phyloP scores from a whole-genome alignment of 345 rosid species.

The Conringia planisiliqua region DNA sequence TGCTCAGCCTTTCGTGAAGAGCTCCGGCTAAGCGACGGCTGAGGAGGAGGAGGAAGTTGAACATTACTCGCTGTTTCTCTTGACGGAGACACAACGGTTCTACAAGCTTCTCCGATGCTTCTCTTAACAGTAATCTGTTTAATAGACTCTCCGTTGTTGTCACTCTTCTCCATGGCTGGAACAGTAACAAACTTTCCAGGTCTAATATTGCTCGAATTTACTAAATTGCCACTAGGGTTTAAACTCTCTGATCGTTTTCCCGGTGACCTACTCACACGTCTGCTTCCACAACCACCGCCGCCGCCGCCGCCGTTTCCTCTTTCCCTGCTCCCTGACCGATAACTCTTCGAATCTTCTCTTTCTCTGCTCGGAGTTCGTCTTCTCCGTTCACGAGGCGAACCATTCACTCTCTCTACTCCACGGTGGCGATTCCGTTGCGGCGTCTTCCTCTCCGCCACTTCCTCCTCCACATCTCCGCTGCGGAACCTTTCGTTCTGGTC shows the following conservation, averaged over 20 bases:
- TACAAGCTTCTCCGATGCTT: conserved; percentile 41
- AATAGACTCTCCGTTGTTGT: conserved; percentile 35
- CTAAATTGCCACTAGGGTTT: conserved; percentile 22
- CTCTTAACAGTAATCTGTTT: conserved; percentile 68
- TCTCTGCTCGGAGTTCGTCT: conserved; percentile 93
- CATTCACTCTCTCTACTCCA: conserved; percentile 30
- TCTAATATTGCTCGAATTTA: conserved; percentile 9
- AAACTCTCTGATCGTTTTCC: conserved; percentile 56
- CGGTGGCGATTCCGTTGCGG: conserved; percentile 46
- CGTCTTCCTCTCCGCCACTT: conserved; percentile 34
- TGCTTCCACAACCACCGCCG: conserved; percentile 31
- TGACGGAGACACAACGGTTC: conserved; percentile 54
- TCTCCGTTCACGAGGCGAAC: conserved; percentile 53
- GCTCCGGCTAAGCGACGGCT: conserved; percentile 54
- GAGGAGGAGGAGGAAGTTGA: not conserved
- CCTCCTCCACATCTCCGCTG: not conserved
- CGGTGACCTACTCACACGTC: conserved; percentile 79
- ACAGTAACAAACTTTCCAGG: conserved; percentile 80
- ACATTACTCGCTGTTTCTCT: conserved; percentile 39
- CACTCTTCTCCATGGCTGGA: conserved; percentile 64
- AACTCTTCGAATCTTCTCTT: conserved; percentile 46
- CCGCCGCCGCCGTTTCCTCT: conserved; percentile 25
- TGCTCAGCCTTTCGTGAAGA: conserved; percentile 56
- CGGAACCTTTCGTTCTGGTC: conserved; percentile 40
- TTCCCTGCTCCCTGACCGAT: conserved; percentile 57